Base-by-base conservation (phyloP, 441 rosid species). In the Erysimum cheiri region DNA sequence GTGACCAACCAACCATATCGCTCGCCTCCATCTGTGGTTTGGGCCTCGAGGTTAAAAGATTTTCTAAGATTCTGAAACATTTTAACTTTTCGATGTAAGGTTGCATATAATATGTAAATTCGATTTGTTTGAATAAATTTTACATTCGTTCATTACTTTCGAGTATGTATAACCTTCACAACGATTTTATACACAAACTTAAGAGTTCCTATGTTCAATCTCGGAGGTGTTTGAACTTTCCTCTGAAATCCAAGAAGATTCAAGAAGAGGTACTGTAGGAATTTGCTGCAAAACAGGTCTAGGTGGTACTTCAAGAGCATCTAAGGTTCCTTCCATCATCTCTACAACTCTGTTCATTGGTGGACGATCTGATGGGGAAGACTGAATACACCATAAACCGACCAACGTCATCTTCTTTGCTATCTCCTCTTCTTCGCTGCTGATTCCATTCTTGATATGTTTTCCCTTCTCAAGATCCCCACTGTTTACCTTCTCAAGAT, bases 351-450 rank as follows among this genome's bases (percentile, higher is more conserved):
- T 77, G 28, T 14, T 36, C 71, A 76, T 83, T 5, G 80, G 44
- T 12, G 81, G 81, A 0, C 79, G 59, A 32, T 75, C 44, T 1
- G 70, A 33, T 40, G 83, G 79, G 32, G 6, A 39, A 5, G 75
- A 46, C 49, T 79, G 84, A 56, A 74, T 81, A 72, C 83, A 75
- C 83, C 83, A 77, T 33, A 70, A 17, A 17, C 83, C 67, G 24
- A 78, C 71, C n/a, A 72, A 3, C 12, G 73, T 71, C 81, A 79
- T 60, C 75, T 74, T 79, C 54, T 66, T 74, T 0, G 36, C 75
- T 5, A 35, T 13, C 28, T 71, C 72, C 56, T 72, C 76, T 62
- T 78, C 82, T 19, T 67, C 80, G 13, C 53, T 58, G 3, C 55
- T 60, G 22, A 39, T 13, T 53, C 31, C 68, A 13, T 67, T 75